phyloP scores from a whole-genome alignment of 2,329 filamentous ascomycete species.

The Monosporascus sp. region DNA sequence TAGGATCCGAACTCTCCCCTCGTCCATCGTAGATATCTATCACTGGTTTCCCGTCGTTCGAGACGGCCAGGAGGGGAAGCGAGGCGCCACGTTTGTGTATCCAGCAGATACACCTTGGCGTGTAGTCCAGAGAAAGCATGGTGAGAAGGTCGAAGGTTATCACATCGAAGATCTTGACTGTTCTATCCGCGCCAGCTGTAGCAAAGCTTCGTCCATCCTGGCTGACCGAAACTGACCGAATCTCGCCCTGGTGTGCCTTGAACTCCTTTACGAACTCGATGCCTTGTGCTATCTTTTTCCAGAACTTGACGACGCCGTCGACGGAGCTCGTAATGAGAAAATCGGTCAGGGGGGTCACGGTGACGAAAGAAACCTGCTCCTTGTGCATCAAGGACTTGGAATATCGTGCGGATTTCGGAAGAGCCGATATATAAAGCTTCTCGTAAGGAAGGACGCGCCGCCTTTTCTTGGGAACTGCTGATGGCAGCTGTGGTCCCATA shows the following conservation, averaged over 20 bases:
- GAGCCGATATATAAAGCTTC: constrained; percentile 86
- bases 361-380: constrained; percentile 84
- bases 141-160: constrained; percentile 84
- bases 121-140: constrained; percentile 72
- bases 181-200: constrained; percentile 73
- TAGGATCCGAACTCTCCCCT: constrained; percentile 68
- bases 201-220: constrained; percentile 91
- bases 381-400: constrained; percentile 98
- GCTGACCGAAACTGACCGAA: constrained; percentile 78
- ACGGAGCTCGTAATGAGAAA: constrained; percentile 92
- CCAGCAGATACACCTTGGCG: constrained; percentile 82
- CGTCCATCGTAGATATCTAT: constrained; percentile 87
- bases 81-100: constrained; percentile 86
- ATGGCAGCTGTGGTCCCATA: constrained; percentile 87
- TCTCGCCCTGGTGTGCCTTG: constrained; percentile 80
- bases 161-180: constrained; percentile 75
- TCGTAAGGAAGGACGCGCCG: constrained; percentile 86
- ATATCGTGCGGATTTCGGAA: constrained; percentile 77
- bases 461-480: constrained; percentile 81
- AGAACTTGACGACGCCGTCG: constrained; percentile 98
- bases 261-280: constrained; percentile 99
- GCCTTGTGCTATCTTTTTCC: constrained; percentile 88
- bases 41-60: constrained; percentile 64
- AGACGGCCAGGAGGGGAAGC: constrained; percentile 77
- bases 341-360: constrained; percentile 83